These are phyloP conservation scores for Eutypella sp. DNA, from an alignment of 2,329 filamentous ascomycete species.

Conservation along the genomic window DNA sequence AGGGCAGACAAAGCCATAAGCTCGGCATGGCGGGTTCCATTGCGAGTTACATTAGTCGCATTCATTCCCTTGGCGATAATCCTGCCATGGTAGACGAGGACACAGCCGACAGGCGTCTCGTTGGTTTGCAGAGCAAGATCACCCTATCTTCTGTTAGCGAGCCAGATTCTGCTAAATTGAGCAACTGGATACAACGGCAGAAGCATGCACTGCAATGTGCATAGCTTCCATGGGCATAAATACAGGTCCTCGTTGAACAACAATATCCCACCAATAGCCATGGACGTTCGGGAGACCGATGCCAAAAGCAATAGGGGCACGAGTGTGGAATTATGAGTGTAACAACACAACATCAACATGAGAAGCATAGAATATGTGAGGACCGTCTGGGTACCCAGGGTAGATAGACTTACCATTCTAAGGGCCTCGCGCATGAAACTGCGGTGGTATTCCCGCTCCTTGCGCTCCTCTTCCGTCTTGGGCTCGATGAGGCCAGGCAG, in stretches of 20 bases:
- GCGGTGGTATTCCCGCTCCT: slow-evolving; percentile 41
- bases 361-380: slow-evolving; percentile 1
- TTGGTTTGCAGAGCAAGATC: slow-evolving; percentile 78
- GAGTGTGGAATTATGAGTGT: not conserved
- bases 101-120: slow-evolving; percentile 95
- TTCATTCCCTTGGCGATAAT: slow-evolving; percentile 93
- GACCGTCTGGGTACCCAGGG: not conserved
- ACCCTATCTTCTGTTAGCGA: slow-evolving; percentile 51
- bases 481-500: slow-evolving; percentile 28
- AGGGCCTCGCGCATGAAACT: slow-evolving; percentile 81
- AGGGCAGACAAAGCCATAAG: slow-evolving; percentile 74
- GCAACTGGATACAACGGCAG: too few species aligned
- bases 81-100: slow-evolving; percentile 74
- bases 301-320: not conserved
- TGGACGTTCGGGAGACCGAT: too few species aligned
- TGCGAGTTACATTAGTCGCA: slow-evolving; percentile 84
- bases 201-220: too few species aligned
- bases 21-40: slow-evolving; percentile 92
- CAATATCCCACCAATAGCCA: too few species aligned
- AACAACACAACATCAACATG: not conserved
- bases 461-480: slow-evolving; percentile 28
- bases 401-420: slow-evolving; percentile 61
- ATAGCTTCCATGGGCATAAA: too few species aligned
- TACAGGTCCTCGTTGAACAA: too few species aligned
- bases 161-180: not conserved